Evolutionary conservation across 148 eudicot genomes (phyloP).

Genomic region (Nyssa sinensis): DNA sequence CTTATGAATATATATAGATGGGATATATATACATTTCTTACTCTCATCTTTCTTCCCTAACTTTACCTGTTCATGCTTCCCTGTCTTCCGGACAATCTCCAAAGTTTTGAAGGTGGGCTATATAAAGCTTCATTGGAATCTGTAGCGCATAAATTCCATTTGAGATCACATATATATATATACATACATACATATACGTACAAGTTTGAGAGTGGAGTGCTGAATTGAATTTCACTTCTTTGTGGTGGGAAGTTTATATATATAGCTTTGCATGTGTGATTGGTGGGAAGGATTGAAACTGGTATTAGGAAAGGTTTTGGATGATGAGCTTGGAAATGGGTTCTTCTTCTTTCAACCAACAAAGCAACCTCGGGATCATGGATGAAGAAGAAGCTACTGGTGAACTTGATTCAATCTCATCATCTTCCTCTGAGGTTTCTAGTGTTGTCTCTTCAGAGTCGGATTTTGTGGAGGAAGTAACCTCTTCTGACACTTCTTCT

Average conservation of each 20-base stretch:
- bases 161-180: no score
- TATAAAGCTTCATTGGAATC: neutral
- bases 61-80: neutral
- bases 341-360: constrained; percentile 15
- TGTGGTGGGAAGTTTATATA: neutral
- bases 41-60: neutral
- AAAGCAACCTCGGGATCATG: constrained; percentile 24
- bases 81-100: constrained; percentile 1
- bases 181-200: no score
- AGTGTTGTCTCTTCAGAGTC: constrained; percentile 8
- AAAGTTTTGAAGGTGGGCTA: neutral
- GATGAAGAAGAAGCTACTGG: constrained; percentile 1
- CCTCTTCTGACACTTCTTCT: no score
- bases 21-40: neutral
- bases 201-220: no score
- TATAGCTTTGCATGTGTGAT: neutral
- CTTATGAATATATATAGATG: constrained; percentile 11
- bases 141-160: no score
- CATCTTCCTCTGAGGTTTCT: constrained; percentile 13
- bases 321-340: constrained; percentile 22
- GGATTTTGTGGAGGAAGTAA: constrained; percentile 13
- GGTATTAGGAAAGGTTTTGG: neutral
- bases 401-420: constrained; percentile 11
- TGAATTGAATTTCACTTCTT: no score
- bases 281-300: neutral